phyloP scores from a whole-genome alignment of 2,329 filamentous ascomycete genomes.

The Massarina eburnea region DNA sequence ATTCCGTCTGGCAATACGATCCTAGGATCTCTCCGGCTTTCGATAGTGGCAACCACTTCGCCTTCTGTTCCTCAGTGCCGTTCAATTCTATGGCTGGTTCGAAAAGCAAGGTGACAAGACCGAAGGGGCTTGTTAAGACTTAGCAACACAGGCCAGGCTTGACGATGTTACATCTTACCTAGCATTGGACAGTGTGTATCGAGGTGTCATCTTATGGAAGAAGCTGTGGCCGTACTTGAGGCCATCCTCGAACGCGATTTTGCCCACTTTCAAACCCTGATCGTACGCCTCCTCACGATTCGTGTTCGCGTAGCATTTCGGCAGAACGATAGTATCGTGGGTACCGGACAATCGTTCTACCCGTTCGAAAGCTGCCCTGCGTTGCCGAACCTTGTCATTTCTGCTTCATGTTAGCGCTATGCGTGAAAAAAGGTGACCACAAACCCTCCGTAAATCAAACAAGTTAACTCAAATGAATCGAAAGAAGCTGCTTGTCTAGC shows the following conservation, averaged over 20 bases:
- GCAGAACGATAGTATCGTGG: constrained; percentile 19
- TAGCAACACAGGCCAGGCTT: too few species aligned
- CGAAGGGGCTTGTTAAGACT: neutral
- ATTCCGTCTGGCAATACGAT: constrained; percentile 54
- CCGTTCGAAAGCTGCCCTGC: constrained; percentile 18
- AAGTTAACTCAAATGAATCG: too few species aligned
- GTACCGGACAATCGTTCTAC: constrained; percentile 15
- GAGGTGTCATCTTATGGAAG: neutral
- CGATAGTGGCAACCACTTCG: too few species aligned
- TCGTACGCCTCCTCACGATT: constrained; percentile 26
- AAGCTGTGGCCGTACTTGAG: constrained; percentile 1
- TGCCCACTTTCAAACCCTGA: constrained; percentile 24
- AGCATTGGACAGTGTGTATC: neutral
- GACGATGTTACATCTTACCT: too few species aligned
- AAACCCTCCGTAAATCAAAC: too few species aligned
- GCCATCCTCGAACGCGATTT: constrained; percentile 25
- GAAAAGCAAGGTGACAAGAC: neutral
- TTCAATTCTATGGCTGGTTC: constrained; percentile 36
- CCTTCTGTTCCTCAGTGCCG: constrained; percentile 47
- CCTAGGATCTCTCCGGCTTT: constrained; percentile 49
- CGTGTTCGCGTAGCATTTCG: constrained; percentile 23
- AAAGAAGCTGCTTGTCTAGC: too few species aligned
- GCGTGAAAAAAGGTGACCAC: too few species aligned
- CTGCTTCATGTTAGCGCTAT: too few species aligned
- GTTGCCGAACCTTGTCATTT: constrained; percentile 7